Conservation (phyloP, 805 yeast species). For the Saturnispora halmiae region DNA sequence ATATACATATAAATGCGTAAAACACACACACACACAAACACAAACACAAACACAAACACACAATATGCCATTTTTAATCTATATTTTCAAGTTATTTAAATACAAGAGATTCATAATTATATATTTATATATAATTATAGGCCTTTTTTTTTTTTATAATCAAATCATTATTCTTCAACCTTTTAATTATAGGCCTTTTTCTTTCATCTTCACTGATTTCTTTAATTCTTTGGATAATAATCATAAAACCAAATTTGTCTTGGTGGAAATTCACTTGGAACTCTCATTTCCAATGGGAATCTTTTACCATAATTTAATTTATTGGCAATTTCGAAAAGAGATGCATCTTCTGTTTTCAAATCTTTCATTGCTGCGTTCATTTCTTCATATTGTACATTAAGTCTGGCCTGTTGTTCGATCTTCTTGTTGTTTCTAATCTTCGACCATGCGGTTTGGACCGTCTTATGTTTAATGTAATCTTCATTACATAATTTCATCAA, state of each 20-base stretch:
- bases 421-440: slow-evolving; percentile 46
- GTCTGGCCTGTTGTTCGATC: slow-evolving; percentile 32
- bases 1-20: too few species aligned
- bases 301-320: slow-evolving; percentile 44
- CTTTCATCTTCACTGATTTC: neutral
- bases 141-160: too few species aligned
- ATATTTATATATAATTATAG: too few species aligned
- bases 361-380: slow-evolving; percentile 68
- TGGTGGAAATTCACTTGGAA: slow-evolving; percentile 88
- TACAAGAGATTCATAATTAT: too few species aligned
- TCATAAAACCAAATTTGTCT: slow-evolving; percentile 68
- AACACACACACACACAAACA: too few species aligned
- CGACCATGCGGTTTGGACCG: slow-evolving; percentile 79
- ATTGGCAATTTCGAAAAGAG: slow-evolving; percentile 56
- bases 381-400: slow-evolving; percentile 53
- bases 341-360: slow-evolving; percentile 42
- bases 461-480: slow-evolving; percentile 76
- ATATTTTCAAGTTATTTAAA: too few species aligned
- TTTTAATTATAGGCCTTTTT: too few species aligned
- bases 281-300: slow-evolving; percentile 75
- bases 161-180: too few species aligned
- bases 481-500: slow-evolving; percentile 66
- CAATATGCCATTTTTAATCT: too few species aligned
- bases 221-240: slow-evolving; percentile 23
- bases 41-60: too few species aligned